These are phyloP conservation scores for Comarum palustre DNA, from an alignment of 306 rosid species.

Conservation along the genomic window DNA sequence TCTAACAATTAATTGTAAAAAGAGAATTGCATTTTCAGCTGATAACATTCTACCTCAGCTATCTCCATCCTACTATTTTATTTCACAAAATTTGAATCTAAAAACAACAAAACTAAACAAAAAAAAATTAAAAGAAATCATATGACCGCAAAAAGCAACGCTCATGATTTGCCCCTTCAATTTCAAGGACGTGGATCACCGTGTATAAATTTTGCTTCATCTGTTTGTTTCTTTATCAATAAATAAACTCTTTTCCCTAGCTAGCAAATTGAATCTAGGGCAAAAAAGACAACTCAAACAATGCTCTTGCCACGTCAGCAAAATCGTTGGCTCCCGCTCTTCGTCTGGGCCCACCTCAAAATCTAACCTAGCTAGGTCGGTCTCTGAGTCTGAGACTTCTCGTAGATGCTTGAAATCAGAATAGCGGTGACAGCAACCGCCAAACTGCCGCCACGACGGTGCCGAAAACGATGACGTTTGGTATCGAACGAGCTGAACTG, in stretches of 20 bases:
- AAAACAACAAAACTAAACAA: neutral
- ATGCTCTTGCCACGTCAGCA: neutral
- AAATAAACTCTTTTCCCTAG: neutral
- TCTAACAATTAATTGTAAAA: too few species aligned
- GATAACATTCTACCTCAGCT: neutral
- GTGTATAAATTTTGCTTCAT: neutral
- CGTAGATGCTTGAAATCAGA: neutral
- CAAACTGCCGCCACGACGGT: constrained; percentile 30
- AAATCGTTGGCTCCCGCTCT: neutral
- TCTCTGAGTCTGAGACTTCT: neutral
- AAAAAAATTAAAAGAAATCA: neutral
- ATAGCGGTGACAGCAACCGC: constrained; percentile 18
- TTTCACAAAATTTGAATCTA: neutral
- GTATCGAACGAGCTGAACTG: constrained; percentile 10
- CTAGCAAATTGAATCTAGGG: too few species aligned
- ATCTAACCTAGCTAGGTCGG: too few species aligned
- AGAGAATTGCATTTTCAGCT: neutral
- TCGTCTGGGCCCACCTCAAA: neutral
- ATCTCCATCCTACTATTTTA: neutral
- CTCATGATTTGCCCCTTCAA: constrained; percentile 6
- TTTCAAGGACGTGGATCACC: constrained; percentile 11
- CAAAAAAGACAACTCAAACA: neutral
- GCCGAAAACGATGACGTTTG: constrained; percentile 5
- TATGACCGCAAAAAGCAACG: constrained; percentile 6
- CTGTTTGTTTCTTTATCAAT: neutral